Conservation (phyloP, 768 basidiomycete genomes). For the Auriscalpium microsporum region DNA sequence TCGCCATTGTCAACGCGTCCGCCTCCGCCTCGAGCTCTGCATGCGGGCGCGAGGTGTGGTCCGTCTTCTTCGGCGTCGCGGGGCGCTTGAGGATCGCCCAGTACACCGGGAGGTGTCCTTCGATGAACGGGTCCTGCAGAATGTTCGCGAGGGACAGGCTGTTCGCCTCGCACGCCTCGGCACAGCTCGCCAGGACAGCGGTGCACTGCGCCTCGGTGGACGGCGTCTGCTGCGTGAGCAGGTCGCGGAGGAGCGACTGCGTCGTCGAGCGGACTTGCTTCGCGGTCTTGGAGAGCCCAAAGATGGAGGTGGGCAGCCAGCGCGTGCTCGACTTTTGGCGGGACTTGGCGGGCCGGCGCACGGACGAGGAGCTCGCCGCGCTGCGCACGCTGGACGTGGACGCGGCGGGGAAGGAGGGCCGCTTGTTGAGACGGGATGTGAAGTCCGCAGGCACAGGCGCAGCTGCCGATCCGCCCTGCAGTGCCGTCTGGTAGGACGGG, state of each 20-base stretch:
- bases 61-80: slow-evolving; percentile 13
- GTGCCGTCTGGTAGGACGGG: slow-evolving; percentile 7
- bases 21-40: slow-evolving; percentile 25
- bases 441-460: neutral
- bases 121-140: slow-evolving; percentile 55
- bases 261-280: slow-evolving; percentile 12
- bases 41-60: slow-evolving; percentile 1
- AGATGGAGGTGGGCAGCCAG: slow-evolving; percentile 9
- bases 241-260: slow-evolving; percentile 15
- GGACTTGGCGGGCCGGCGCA: neutral
- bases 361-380: neutral
- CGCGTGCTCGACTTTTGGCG: slow-evolving; percentile 1
- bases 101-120: slow-evolving; percentile 57
- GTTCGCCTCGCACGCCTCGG: slow-evolving; percentile 46
- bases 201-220: slow-evolving; percentile 19
- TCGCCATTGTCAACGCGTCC: slow-evolving; percentile 36
- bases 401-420: neutral
- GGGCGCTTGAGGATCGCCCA: slow-evolving; percentile 60
- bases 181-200: slow-evolving; percentile 52
- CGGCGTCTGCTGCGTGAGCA: slow-evolving; percentile 33
- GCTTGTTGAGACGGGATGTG: neutral
- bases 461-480: neutral
- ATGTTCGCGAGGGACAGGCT: slow-evolving; percentile 42
- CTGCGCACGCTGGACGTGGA: neutral
- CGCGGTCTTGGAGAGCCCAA: slow-evolving; percentile 15